Evolutionary conservation across 192 early-diverging fungal genomes (phyloP).

Genomic region (Dissophora globulifera): DNA sequence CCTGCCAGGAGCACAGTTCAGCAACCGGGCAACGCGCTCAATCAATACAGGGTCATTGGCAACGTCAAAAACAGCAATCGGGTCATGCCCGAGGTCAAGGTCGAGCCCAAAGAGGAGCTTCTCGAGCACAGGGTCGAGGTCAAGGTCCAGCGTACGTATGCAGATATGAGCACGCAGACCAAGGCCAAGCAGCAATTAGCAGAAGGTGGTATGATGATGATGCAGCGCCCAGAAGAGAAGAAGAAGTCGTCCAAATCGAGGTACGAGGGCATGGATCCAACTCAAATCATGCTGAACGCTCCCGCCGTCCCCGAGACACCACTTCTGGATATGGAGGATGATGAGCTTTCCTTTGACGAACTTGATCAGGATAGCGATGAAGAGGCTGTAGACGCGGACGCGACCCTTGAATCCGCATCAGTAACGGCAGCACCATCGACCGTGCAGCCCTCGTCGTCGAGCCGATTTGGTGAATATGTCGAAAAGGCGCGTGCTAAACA

Average conservation of each 20-base stretch:
- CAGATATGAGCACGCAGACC: slow-evolving; percentile 50
- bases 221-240: slow-evolving; percentile 5
- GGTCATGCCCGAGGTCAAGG: slow-evolving; percentile 14
- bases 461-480: slow-evolving; percentile 26
- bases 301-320: slow-evolving; percentile 39
- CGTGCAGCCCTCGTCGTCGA: slow-evolving; percentile 3
- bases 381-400: background rate
- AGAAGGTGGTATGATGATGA: slow-evolving; percentile 33
- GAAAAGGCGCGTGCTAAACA: slow-evolving; percentile 41
- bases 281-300: slow-evolving; percentile 13
- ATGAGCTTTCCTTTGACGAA: background rate
- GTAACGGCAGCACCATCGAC: background rate
- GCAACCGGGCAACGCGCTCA: slow-evolving; percentile 9
- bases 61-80: slow-evolving; percentile 7
- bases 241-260: slow-evolving; percentile 11
- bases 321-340: slow-evolving; percentile 12
- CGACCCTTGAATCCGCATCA: background rate
- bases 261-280: slow-evolving; percentile 36
- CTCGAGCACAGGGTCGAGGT: slow-evolving; percentile 15
- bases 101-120: slow-evolving; percentile 32
- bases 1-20: slow-evolving; percentile 12
- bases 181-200: slow-evolving; percentile 27
- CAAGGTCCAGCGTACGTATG: slow-evolving; percentile 39
- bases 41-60: background rate
- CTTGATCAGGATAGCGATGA: slow-evolving; percentile 3